Conservation (phyloP, 2,329 filamentous ascomycete genomes). For the Fusarium annulatum region DNA sequence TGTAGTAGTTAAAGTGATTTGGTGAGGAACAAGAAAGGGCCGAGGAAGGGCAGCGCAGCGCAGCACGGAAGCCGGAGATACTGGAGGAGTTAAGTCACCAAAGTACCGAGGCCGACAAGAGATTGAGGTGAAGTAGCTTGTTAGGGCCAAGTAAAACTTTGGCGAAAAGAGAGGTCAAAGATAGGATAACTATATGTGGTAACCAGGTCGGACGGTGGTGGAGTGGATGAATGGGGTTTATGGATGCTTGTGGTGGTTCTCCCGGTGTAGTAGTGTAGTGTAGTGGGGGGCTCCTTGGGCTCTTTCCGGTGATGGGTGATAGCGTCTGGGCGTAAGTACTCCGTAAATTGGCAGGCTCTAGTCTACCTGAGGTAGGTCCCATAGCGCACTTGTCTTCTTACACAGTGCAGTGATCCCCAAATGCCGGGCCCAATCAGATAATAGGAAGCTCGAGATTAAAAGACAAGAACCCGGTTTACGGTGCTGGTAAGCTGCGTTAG, state of each 20-base stretch:
- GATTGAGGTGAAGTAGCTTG: background rate
- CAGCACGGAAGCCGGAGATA: conserved; percentile 28
- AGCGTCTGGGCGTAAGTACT: conserved; percentile 9
- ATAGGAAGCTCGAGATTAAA: background rate
- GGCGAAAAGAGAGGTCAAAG: conserved; percentile 7
- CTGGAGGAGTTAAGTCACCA: conserved; percentile 6
- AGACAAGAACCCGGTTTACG: conserved; percentile 9
- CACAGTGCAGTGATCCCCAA: conserved; percentile 26
- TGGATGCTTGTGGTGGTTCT: conserved; percentile 28
- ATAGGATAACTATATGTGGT: conserved; percentile 24
- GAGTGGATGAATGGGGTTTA: conserved; percentile 19
- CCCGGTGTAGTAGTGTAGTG: conserved; percentile 6
- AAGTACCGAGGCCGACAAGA: conserved; percentile 17
- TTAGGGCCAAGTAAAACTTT: background rate
- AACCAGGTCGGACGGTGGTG: conserved; percentile 29
- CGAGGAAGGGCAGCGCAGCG: conserved; percentile 38
- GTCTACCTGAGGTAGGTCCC: background rate
- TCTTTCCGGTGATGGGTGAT: conserved; percentile 27
- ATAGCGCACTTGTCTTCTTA: background rate
- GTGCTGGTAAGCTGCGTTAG: conserved; percentile 1
- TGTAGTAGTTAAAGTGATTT: conserved; percentile 16
- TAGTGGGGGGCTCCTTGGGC: conserved; percentile 4
- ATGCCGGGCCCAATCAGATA: conserved; percentile 2
- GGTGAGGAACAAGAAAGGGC: conserved; percentile 36
- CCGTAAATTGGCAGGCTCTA: conserved; percentile 5